These are phyloP conservation scores for Nymphaea colorata DNA, from an alignment of 164 flowering plant genomes.

Conservation along the genomic window DNA sequence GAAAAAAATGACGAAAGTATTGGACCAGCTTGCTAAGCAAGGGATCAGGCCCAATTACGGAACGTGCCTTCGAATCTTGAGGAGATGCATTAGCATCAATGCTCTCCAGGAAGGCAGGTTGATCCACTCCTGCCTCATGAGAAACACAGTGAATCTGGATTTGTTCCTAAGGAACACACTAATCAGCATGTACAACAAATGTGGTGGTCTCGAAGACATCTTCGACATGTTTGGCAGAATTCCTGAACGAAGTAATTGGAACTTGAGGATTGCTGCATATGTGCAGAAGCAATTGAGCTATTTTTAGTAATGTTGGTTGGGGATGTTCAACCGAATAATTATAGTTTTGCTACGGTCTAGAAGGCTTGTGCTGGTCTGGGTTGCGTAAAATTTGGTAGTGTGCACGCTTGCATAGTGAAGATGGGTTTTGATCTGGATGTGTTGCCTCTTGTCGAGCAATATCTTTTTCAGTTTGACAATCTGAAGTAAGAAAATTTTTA, in stretches of 20 bases:
- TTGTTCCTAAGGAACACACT: constrained; percentile 39
- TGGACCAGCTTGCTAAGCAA: neutral
- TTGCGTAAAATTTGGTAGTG: too few relatives aligned
- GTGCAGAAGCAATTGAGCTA: constrained; percentile 9
- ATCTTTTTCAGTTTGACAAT: too few relatives aligned
- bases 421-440: too few relatives aligned
- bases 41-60: neutral
- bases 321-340: neutral
- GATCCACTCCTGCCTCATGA: constrained; percentile 44
- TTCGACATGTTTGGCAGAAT: constrained; percentile 32
- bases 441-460: too few relatives aligned
- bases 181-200: constrained; percentile 54
- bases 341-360: neutral
- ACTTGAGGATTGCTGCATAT: constrained; percentile 57
- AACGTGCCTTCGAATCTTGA: neutral
- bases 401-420: too few relatives aligned
- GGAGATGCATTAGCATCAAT: neutral
- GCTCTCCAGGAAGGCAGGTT: constrained; percentile 23
- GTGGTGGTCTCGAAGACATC: constrained; percentile 36
- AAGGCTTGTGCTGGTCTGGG: too few relatives aligned
- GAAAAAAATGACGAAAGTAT: neutral
- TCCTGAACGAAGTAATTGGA: constrained; percentile 11
- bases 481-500: too few relatives aligned
- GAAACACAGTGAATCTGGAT: constrained; percentile 19
- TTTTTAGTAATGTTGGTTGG: neutral